Evolutionary conservation across 805 yeast species (phyloP).

Genomic region (Pichia paraexigua): DNA sequence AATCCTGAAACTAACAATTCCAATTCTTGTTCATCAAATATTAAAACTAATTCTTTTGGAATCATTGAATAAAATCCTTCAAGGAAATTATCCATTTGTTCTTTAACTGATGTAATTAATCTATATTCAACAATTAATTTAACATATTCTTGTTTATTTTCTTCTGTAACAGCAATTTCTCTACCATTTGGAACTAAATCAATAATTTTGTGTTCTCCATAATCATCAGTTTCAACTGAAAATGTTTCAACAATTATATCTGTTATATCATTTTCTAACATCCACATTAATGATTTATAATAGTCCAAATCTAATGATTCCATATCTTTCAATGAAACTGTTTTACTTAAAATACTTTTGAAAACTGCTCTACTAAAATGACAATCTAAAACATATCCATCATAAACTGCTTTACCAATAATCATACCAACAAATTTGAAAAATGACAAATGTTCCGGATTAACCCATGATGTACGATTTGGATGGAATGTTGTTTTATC

Average conservation of each 20-base stretch:
- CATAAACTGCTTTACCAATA: constrained; percentile 90
- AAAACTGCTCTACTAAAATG: constrained; percentile 94
- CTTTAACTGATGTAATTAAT: constrained; percentile 71
- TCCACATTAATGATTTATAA: constrained; percentile 89
- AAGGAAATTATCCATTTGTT: constrained; percentile 79
- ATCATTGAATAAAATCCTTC: constrained; percentile 87
- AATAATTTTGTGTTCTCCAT: constrained; percentile 77
- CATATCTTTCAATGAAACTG: constrained; percentile 86
- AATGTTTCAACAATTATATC: constrained; percentile 93
- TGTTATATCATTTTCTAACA: constrained; percentile 92
- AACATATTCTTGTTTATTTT: constrained; percentile 86
- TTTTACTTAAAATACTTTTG: constrained; percentile 70
- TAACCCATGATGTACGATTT: constrained; percentile 82
- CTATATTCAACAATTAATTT: constrained; percentile 79
- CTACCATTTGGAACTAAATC: constrained; percentile 81
- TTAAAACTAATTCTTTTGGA: constrained; percentile 71
- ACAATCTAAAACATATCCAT: constrained; percentile 79
- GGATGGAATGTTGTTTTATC: constrained; percentile 95
- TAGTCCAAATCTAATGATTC: constrained; percentile 89
- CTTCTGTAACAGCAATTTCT: constrained; percentile 80
- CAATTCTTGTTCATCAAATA: constrained; percentile 92
- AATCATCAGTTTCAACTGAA: constrained; percentile 87
- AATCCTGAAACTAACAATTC: constrained; percentile 89
- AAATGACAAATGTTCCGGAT: constrained; percentile 87
- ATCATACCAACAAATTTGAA: constrained; percentile 92